Percentiles rank a stretch among this genome's conserved stretches.
Conservation (phyloP, 2,329 filamentous ascomycete species). For the Claviceps maximensis region DNA sequence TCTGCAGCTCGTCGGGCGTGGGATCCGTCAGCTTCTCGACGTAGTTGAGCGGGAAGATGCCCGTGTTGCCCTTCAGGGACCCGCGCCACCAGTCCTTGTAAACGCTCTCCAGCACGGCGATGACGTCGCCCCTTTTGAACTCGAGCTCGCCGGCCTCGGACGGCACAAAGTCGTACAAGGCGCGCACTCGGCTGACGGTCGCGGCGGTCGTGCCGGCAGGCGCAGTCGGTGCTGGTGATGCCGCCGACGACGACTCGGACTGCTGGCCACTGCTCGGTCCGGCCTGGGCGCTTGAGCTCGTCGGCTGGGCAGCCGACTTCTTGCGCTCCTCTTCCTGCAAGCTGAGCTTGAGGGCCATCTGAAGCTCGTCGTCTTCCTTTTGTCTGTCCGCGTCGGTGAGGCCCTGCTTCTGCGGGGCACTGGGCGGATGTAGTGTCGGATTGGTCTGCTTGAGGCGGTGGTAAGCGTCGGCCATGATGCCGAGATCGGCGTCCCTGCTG, state of each 20-base stretch:
- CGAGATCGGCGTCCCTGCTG: constrained; percentile 72
- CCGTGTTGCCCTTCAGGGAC: constrained; percentile 82
- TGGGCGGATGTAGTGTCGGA: constrained; percentile 80
- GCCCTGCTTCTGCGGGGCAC: constrained; percentile 82
- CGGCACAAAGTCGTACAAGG: constrained; percentile 87
- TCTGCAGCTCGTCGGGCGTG: constrained; percentile 83
- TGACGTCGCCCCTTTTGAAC: constrained; percentile 93
- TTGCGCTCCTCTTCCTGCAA: constrained; percentile 72
- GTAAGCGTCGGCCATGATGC: constrained; percentile 95
- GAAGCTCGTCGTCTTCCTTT: constrained; percentile 93
- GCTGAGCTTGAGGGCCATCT: constrained; percentile 87
- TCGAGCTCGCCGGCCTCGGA: constrained; percentile 90
- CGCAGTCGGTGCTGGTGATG: constrained; percentile 37
- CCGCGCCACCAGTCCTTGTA: constrained; percentile 99
- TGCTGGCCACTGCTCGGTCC: constrained; percentile 27
- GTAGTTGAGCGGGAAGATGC: constrained; percentile 97
- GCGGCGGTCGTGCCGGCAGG: constrained; percentile 84
- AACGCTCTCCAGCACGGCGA: constrained; percentile 91
- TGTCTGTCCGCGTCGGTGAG: constrained; percentile 82
- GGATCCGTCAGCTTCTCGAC: constrained; percentile 95
- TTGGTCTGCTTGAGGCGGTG: constrained; percentile 72
- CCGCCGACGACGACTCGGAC: constrained; percentile 21
- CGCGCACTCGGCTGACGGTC: constrained; percentile 86
- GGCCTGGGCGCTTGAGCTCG: constrained; percentile 18
- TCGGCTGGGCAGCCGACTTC: constrained; percentile 28